Conservation (phyloP, 1,284 basidiomycete genomes). For the Ceratorhiza oryzae-sativae region DNA sequence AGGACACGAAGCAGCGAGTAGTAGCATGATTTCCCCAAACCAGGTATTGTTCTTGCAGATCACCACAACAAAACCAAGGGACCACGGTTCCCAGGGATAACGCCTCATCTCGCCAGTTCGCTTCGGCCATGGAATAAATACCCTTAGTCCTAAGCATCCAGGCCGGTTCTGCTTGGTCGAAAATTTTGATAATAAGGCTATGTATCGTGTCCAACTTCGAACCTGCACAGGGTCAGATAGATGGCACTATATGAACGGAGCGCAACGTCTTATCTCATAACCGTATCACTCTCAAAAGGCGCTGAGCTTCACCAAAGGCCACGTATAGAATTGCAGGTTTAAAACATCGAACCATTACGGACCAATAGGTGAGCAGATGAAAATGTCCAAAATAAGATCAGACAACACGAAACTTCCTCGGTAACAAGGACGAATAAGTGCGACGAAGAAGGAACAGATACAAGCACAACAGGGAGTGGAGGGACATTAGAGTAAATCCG, state of each 20-base stretch:
- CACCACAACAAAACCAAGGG: background rate
- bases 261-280: constrained; percentile 1
- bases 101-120: background rate
- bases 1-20: no score
- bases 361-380: constrained; percentile 10
- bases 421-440: background rate
- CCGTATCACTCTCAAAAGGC: background rate
- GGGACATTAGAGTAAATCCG: constrained; percentile 18
- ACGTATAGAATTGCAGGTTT: constrained; percentile 1
- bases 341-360: constrained; percentile 3
- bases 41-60: constrained; percentile 2
- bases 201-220: background rate
- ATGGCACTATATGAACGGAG: background rate
- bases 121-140: constrained; percentile 23
- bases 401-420: constrained; percentile 3
- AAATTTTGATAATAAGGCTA: background rate
- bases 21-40: background rate
- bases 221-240: background rate
- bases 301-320: constrained; percentile 18
- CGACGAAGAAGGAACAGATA: constrained; percentile 23
- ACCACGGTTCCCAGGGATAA: background rate
- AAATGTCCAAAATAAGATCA: constrained; percentile 11
- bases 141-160: no score
- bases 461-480: constrained; percentile 38
- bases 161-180: background rate